Conservation (phyloP, 2,329 filamentous ascomycete genomes). For the Mycogone perniciosa region DNA sequence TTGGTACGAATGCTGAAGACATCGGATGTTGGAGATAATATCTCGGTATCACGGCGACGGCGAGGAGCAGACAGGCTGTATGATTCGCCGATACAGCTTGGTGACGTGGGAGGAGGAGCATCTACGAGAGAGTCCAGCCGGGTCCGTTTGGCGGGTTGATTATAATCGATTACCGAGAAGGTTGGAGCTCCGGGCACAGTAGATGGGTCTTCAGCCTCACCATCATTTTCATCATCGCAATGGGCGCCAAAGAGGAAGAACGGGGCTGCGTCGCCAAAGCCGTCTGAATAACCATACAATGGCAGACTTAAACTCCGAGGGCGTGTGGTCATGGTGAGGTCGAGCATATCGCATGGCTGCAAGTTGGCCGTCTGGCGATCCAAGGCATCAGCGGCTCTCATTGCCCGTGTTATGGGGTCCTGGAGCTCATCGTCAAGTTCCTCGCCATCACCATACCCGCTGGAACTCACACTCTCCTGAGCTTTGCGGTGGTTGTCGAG, state of each 20-base stretch:
- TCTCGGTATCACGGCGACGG: slow-evolving; percentile 1
- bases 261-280: slow-evolving; percentile 37
- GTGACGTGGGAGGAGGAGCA: slow-evolving; percentile 21
- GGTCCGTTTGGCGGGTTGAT: slow-evolving; percentile 15
- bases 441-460: slow-evolving; percentile 15
- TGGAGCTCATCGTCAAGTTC: slow-evolving; percentile 21
- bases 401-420: slow-evolving; percentile 48
- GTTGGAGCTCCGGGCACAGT: slow-evolving; percentile 17
- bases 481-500: slow-evolving; percentile 21
- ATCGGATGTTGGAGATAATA: slow-evolving; percentile 28
- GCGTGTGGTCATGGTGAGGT: slow-evolving; percentile 34
- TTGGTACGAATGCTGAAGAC: slow-evolving; percentile 27
- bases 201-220: slow-evolving; percentile 15
- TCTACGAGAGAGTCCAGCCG: slow-evolving; percentile 14
- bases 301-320: slow-evolving; percentile 46
- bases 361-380: slow-evolving; percentile 49
- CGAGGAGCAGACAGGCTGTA: slow-evolving; percentile 16
- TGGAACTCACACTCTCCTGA: slow-evolving; percentile 15
- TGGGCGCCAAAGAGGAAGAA: slow-evolving; percentile 43
- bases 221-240: slow-evolving; percentile 17
- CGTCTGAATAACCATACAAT: slow-evolving; percentile 38
- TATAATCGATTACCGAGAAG: slow-evolving; percentile 25
- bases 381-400: slow-evolving; percentile 53
- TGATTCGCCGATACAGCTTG: slow-evolving; percentile 31
- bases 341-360: slow-evolving; percentile 44